phyloP scores from a whole-genome alignment of 768 basidiomycete genomes.

The Coprinellus micaceus region DNA sequence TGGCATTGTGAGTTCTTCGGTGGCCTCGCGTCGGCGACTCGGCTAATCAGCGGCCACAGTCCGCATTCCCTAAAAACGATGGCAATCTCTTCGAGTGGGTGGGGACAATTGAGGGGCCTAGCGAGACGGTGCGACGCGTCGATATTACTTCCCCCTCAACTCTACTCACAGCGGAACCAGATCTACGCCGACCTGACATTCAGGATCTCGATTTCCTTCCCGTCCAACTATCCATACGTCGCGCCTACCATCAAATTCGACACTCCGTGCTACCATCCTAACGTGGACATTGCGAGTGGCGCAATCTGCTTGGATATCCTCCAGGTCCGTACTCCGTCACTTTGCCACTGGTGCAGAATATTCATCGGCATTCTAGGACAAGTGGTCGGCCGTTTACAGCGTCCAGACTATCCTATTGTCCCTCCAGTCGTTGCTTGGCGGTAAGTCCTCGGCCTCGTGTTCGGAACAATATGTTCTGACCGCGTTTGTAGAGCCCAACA shows the following conservation, averaged over 20 bases:
- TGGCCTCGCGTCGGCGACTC: slow-evolving; percentile 4
- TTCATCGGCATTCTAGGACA: slow-evolving; percentile 53
- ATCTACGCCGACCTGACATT: slow-evolving; percentile 78
- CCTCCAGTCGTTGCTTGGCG: slow-evolving; percentile 83
- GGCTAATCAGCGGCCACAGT: slow-evolving; percentile 40
- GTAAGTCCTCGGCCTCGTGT: slow-evolving; percentile 39
- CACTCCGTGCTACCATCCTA: slow-evolving; percentile 88
- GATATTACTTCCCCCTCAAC: neutral
- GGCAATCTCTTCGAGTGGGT: slow-evolving; percentile 88
- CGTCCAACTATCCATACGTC: slow-evolving; percentile 84
- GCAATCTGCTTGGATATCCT: slow-evolving; percentile 86
- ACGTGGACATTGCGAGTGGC: slow-evolving; percentile 75
- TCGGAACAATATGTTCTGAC: neutral
- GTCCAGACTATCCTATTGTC: slow-evolving; percentile 88
- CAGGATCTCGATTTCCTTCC: slow-evolving; percentile 82
- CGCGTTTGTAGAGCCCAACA: slow-evolving; percentile 72
- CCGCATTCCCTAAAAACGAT: slow-evolving; percentile 86
- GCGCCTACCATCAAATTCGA: slow-evolving; percentile 85
- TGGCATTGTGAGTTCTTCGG: slow-evolving; percentile 61
- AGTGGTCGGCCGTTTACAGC: slow-evolving; percentile 92
- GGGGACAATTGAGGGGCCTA: slow-evolving; percentile 81
- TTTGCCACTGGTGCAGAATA: neutral
- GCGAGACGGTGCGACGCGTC: slow-evolving; percentile 56
- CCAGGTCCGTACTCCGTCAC: slow-evolving; percentile 43
- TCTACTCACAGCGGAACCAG: slow-evolving; percentile 27